Base-by-base conservation (phyloP, 2,329 filamentous ascomycete genomes). In the Dactylonectria macrodidyma region DNA sequence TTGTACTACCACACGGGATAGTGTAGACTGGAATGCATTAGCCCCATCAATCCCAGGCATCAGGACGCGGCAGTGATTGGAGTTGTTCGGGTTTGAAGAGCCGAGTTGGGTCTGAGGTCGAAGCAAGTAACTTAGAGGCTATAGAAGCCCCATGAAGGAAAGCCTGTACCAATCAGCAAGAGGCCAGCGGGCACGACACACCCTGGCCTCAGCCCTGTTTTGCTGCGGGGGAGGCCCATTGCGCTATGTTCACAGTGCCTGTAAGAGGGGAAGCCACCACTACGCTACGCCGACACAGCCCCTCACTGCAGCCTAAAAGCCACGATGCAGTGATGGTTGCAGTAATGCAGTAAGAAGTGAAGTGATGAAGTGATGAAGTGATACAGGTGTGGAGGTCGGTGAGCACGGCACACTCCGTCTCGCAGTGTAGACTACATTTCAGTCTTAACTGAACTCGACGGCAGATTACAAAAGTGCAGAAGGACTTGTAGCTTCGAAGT, bases 201-300 rank as follows among this genome's bases (percentile, higher is more conserved):
- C 41, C 14, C 14, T 44, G 41, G 41, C 41, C 51, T 59, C 57
- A 59, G 57, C 57, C 57, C 46, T 59, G 46, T 51, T 48, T 4
- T 19, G 24, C 33, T 59, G 57, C 57, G 57, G 57, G 57, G 57
- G 34, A 44, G 16, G 22, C 22, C 9, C 26, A 30, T 30, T 30
- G 26, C 26, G 7, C 26, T 7, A 5, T 30, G 26, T 30, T 7
- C 26, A 30, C 19, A 30, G 26, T 30, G 7, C 26, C 26, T 30
- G 26, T 30, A 30, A 30, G 16, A 7, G 41, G 16, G n/a, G 41
- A n/a, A 14, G 41, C 5, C 12, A 44, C 41, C 41, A n/a, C 41
- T 38, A 14, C 41, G 41, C 11, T 19, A 24, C 41, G 16, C 14
- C n/a, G 26, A 41, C 56, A 59, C 46, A 50, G 56, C 56, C 56